Evolutionary conservation across 805 yeast genomes (phyloP).

Genomic region (Yarrowia bubula): DNA sequence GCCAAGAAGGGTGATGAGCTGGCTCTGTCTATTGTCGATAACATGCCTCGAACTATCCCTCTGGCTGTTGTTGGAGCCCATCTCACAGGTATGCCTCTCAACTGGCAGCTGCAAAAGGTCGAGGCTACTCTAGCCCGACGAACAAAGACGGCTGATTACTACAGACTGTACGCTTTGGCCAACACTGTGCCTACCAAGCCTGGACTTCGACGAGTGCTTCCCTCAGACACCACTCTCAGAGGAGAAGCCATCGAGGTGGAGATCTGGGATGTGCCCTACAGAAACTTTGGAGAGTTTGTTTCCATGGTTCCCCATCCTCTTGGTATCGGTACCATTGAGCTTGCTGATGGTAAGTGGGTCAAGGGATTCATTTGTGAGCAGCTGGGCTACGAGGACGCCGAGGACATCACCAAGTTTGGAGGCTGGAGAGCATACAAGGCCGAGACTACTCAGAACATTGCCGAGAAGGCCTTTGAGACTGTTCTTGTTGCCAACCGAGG

Average conservation of each 20-base stretch:
- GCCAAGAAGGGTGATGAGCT: slow-evolving; percentile 46
- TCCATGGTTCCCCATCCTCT: slow-evolving; percentile 90
- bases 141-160: slow-evolving; percentile 68
- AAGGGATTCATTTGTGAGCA: slow-evolving; percentile 96
- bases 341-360: slow-evolving; percentile 75
- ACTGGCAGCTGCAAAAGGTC: slow-evolving; percentile 89
- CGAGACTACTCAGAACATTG: slow-evolving; percentile 37
- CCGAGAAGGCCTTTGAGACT: slow-evolving; percentile 64
- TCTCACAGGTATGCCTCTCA: slow-evolving; percentile 78
- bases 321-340: slow-evolving; percentile 91
- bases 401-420: slow-evolving; percentile 81
- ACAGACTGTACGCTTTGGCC: slow-evolving; percentile 70
- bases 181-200: slow-evolving; percentile 81
- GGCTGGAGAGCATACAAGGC: slow-evolving; percentile 73
- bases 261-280: slow-evolving; percentile 77
- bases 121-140: slow-evolving; percentile 66
- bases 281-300: slow-evolving; percentile 77
- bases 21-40: slow-evolving; percentile 46
- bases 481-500: slow-evolving; percentile 97
- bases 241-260: slow-evolving; percentile 73
- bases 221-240: slow-evolving; percentile 29
- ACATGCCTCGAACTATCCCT: slow-evolving; percentile 49
- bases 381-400: slow-evolving; percentile 68
- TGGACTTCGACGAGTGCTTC: slow-evolving; percentile 70
- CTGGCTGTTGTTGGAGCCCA: slow-evolving; percentile 98